A percentile compares a stretch with the other conserved stretches of the same genome.
Evolutionary conservation across 495 filamentous ascomycete genomes (phyloP).

Genomic region (Aspergillus cristatus): DNA sequence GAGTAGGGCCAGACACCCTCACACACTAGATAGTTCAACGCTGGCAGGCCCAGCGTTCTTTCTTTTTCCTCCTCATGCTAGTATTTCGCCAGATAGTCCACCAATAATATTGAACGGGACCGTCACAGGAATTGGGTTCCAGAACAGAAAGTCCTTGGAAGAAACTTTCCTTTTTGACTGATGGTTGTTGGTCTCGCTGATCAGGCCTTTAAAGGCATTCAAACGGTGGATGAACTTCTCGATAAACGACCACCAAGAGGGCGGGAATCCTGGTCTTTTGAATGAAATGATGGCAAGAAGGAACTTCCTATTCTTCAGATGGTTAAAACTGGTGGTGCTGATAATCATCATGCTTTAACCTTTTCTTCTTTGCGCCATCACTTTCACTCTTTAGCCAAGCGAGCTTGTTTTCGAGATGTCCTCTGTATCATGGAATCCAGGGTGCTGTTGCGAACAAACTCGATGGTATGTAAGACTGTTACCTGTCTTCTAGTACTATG

Average conservation of each 20-base stretch:
- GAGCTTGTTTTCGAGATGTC: conserved; percentile 14
- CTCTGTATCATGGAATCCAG: conserved; percentile 13
- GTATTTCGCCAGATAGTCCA: no score
- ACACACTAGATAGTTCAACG: no score
- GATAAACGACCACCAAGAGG: conserved; percentile 7
- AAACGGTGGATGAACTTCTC: conserved; percentile 9
- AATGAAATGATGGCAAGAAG: conserved; percentile 6
- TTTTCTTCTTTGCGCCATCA: conserved; percentile 11
- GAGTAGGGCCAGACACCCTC: no score
- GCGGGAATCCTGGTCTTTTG: conserved; percentile 13
- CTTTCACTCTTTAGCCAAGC: conserved; percentile 9
- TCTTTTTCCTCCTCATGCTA: no score
- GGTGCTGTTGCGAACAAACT: conserved; percentile 10
- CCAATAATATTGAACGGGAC: no score
- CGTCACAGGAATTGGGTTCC: conserved; percentile 12
- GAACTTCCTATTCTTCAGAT: conserved; percentile 8
- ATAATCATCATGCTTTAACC: conserved; percentile 2
- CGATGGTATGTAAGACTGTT: conserved; percentile 5
- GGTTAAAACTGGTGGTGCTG: conserved; percentile 5
- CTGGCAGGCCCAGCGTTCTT: no score
- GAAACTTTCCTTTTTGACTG: conserved; percentile 15
- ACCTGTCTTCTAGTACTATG: neutral
- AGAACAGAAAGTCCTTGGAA: conserved; percentile 11
- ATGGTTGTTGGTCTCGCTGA: conserved; percentile 12
- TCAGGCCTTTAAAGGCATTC: conserved; percentile 15